These are phyloP conservation scores for Coccinonectria pachysandricola DNA, from an alignment of 2,329 filamentous ascomycete species.

Conservation along the genomic window DNA sequence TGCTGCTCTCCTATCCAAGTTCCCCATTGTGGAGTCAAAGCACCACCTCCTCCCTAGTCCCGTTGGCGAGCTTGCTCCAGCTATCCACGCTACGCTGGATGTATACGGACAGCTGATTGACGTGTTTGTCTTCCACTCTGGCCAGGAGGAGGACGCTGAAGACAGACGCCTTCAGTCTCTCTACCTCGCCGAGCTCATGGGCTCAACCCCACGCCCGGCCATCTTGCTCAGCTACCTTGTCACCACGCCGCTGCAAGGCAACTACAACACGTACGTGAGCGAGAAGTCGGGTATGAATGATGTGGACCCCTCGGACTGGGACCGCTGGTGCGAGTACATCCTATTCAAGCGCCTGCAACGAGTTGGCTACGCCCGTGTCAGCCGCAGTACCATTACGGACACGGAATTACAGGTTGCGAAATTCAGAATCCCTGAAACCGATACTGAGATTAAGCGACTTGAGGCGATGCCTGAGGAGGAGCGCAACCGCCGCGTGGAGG, in stretches of 20 bases:
- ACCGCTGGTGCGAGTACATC: conserved; percentile 98
- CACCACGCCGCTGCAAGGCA: conserved; percentile 79
- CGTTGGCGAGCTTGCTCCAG: conserved; percentile 87
- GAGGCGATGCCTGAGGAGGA: conserved; percentile 38
- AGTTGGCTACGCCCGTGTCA: conserved; percentile 82
- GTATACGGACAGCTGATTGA: conserved; percentile 85
- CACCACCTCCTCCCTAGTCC: conserved; percentile 91
- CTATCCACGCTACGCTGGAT: conserved; percentile 92
- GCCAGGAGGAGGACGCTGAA: conserved; percentile 92
- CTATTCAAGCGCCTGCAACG: conserved; percentile 82
- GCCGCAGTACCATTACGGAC: conserved; percentile 84
- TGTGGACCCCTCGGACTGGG: conserved; percentile 87
- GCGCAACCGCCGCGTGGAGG: conserved; percentile 49
- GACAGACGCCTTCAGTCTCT: conserved; percentile 78
- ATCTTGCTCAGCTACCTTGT: conserved; percentile 89
- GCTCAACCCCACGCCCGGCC: conserved; percentile 64
- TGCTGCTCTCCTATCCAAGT: conserved; percentile 84
- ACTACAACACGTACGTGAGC: conserved; percentile 94
- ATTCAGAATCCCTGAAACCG: conserved; percentile 66
- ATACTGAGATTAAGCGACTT: conserved; percentile 41
- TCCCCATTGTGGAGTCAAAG: conserved; percentile 93
- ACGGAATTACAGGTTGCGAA: conserved; percentile 96
- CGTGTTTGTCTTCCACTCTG: conserved; percentile 96
- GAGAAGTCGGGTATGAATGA: conserved; percentile 85
- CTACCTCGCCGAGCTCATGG: conserved; percentile 85